phyloP scores from a whole-genome alignment of 1,284 basidiomycete species.

The Pseudozyma pruni region DNA sequence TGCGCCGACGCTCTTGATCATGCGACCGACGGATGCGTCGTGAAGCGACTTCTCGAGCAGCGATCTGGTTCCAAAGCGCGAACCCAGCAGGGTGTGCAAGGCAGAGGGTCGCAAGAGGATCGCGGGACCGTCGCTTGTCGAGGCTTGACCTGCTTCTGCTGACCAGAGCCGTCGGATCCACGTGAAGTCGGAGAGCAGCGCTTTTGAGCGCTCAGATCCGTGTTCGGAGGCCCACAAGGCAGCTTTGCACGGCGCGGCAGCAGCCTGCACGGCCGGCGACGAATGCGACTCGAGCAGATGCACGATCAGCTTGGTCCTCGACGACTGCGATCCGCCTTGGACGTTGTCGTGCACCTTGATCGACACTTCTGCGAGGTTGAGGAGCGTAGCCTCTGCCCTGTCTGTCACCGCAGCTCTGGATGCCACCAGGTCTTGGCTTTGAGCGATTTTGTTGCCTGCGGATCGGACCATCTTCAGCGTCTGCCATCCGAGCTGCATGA shows the following conservation, averaged over 20 bases:
- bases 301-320: conserved; percentile 28
- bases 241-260: conserved; percentile 27
- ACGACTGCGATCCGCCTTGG: conserved; percentile 4
- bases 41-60: conserved; percentile 34
- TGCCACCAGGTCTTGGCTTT: conserved; percentile 1
- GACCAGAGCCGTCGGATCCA: conserved; percentile 43
- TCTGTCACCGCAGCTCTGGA: conserved; percentile 1
- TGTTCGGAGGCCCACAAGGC: conserved; percentile 32
- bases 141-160: conserved; percentile 1
- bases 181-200: conserved; percentile 24
- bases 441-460: conserved; percentile 17
- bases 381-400: conserved; percentile 20
- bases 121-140: conserved; percentile 26
- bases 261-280: conserved; percentile 19
- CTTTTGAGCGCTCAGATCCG: conserved; percentile 12
- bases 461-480: conserved; percentile 31
- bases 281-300: conserved; percentile 26
- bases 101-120: conserved; percentile 37
- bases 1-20: conserved; percentile 37
- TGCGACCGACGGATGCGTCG: conserved; percentile 29
- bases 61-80: conserved; percentile 30
- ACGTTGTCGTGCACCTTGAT: conserved; percentile 23
- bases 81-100: conserved; percentile 30
- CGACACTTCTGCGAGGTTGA: conserved; percentile 34
- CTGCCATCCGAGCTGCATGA: conserved; percentile 39